phyloP scores from a whole-genome alignment of 306 rosid species.

The Pterocarpus macrocarpus region DNA sequence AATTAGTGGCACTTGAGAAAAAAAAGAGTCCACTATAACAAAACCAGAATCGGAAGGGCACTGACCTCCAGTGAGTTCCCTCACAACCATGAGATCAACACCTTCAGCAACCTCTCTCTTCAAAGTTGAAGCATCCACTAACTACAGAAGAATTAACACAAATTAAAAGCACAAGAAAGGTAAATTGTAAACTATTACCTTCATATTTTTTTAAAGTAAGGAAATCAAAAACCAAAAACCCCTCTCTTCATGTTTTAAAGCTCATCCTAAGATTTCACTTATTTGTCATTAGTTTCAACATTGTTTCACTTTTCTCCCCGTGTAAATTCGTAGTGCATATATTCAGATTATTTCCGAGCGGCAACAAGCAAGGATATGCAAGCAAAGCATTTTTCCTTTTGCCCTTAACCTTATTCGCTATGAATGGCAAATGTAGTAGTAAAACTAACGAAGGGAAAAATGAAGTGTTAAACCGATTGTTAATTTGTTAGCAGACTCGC shows the following conservation, averaged over 20 bases:
- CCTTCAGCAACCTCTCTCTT: constrained; percentile 90
- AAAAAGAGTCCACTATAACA: not conserved
- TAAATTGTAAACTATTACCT: constrained; percentile 11
- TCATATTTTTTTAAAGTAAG: too few relatives aligned
- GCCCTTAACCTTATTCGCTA: not conserved
- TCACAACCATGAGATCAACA: constrained; percentile 92
- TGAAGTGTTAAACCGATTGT: too few relatives aligned
- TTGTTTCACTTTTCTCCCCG: not conserved
- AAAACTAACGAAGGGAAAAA: too few relatives aligned
- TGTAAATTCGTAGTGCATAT: not conserved
- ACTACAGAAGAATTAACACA: constrained; percentile 54
- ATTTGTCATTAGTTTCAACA: not conserved
- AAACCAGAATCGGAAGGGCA: constrained; percentile 26
- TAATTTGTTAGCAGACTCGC: too few relatives aligned
- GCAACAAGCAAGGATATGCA: not conserved
- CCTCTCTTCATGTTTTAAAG: constrained; percentile 8
- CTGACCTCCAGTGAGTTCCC: constrained; percentile 97
- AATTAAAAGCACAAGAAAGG: constrained; percentile 8
- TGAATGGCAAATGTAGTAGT: too few relatives aligned
- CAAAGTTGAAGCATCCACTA: constrained; percentile 92
- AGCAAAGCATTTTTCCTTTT: not conserved
- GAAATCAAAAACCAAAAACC: not conserved
- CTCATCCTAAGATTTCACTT: not conserved
- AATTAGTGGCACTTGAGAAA: constrained; percentile 13
- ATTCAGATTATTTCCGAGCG: not conserved